Base-by-base conservation (phyloP, 2,329 filamentous ascomycete species). In the Penicillium griseofulvum region DNA sequence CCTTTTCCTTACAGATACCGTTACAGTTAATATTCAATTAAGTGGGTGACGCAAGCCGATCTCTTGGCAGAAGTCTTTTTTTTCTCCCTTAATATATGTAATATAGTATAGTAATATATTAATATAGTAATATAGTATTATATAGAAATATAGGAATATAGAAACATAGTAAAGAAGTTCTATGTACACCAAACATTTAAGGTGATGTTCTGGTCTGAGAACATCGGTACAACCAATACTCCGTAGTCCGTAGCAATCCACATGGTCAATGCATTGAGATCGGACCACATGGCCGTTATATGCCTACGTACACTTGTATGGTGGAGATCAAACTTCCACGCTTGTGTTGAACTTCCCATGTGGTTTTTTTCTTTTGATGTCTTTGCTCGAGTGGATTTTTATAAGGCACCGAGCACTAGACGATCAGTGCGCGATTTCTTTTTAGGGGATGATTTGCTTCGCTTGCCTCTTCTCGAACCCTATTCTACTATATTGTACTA, bases 1-100 rank as follows among this genome's bases (percentile, higher is more conserved):
- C 14, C 31, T 28, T 28, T 28, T 28, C 9, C 6, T 9, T 28
- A 28, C 9, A 28, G 9, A 28, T 28, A 28, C 26, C 9, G 7
- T 28, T 28, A 8, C 26, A 28, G 1, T 9, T 28, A 8, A 28
- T 28, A 28, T 28, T 22, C 22, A 22, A 22, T 43, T 43, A 19
- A 42, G 36, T 43, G 51, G 59, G 45, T 63, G 59, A 63, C 60
- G 60, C 62, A 64, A 63, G 62, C 59, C 57, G 55, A 62, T 62
- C 57, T 55, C 59, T 60, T 62, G 55, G 57, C 52, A 14, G 11
- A 17, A 31, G 24, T 39, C 41, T 38, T 52, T 38, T 44, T 44
- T 28, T 38, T 54, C 4, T 14, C 12, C 9, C 3, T 31, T 31
- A 31, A 31, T 31, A 31, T 31, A 31, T 6, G 9, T 28, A 28